A percentile compares a stretch with the other conserved stretches of the same genome.
Evolutionary conservation across 2,329 filamentous ascomycete genomes (phyloP).

Genomic region (Elsinoe perseae): DNA sequence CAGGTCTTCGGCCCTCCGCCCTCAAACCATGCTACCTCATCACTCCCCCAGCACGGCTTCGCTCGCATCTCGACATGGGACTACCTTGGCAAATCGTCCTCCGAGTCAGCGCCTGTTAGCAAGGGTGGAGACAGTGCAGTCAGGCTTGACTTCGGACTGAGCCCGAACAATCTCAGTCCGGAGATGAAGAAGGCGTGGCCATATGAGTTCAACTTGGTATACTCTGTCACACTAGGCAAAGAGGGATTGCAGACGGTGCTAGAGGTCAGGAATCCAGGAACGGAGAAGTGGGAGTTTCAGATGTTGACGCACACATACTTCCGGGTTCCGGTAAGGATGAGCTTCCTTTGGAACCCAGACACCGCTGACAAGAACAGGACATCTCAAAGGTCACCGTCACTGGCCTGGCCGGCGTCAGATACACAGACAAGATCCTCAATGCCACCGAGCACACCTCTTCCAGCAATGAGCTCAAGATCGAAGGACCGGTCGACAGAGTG

Average conservation of each 20-base stretch:
- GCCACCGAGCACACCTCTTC: slow-evolving; percentile 57
- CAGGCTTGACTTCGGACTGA: slow-evolving; percentile 93
- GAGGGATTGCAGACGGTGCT: slow-evolving; percentile 71
- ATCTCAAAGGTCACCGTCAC: slow-evolving; percentile 64
- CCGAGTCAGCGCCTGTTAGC: slow-evolving; percentile 45
- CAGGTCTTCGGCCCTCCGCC: slow-evolving; percentile 81
- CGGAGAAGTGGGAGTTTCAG: slow-evolving; percentile 80
- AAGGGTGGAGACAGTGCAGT: slow-evolving; percentile 56
- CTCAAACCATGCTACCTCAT: slow-evolving; percentile 65
- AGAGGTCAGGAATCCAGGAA: slow-evolving; percentile 81
- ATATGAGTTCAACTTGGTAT: slow-evolving; percentile 80
- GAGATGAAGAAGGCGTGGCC: slow-evolving; percentile 69
- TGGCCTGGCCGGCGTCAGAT: slow-evolving; percentile 68
- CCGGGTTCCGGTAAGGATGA: slow-evolving; percentile 58
- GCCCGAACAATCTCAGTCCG: slow-evolving; percentile 60
- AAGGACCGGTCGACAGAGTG: slow-evolving; percentile 76
- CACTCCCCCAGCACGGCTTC: slow-evolving; percentile 89
- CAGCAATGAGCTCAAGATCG: slow-evolving; percentile 58
- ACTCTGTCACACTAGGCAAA: slow-evolving; percentile 77
- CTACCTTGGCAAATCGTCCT: slow-evolving; percentile 80
- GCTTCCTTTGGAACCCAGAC: neutral
- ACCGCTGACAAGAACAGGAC: slow-evolving; percentile 49
- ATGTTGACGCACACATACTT: slow-evolving; percentile 88
- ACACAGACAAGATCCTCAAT: slow-evolving; percentile 74
- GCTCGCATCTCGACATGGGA: slow-evolving; percentile 87